Base-by-base conservation (phyloP, 2,329 filamentous ascomycete genomes). In the Eutypa lata region DNA sequence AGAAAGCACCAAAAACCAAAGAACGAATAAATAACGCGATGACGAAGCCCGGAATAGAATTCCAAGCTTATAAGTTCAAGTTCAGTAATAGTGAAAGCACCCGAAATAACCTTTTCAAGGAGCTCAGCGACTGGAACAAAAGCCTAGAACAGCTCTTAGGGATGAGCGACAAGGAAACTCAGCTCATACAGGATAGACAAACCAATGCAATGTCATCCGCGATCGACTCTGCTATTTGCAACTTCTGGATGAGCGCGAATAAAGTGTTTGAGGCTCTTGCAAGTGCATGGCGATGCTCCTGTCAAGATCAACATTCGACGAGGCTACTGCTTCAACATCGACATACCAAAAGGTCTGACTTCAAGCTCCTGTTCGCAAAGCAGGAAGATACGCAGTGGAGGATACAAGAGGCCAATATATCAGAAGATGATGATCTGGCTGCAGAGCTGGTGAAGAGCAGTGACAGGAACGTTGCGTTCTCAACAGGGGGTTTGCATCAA, bases 241-340 rank as follows among this genome's bases (percentile, higher is more conserved):
- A 50, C 11, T 65, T 68, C 28, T 69, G 64, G 64, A 47, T 50
- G 7, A 51, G 59, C 2, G 64, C 65, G 2, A 53, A 55, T 10
- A 53, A 21, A 10, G 33, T 68, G 8, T 67, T 61, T 38, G 56
- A 57, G 14, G 59, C 58, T 0, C 53, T 67, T 2, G 21, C 56
- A 8, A 45, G 51, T 24, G 52, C 58, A 3, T 68, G 64, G 63
- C 55, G 53, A 3, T 66, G 64, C 35, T 35, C 35, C 7, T 66
- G 63, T 26, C 52, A 51, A 19, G 40, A 55, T 4, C 52, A 64
- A 3, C 63, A 67, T 43, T 47, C 19, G 1, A 57, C 61, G 10
- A 59, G 56, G 4, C 46, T 67, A 3, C 53, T 67, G 1, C 59
- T 68, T 48, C 11, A 56, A 35, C 40, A 58, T 51, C 26, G 26